These are phyloP conservation scores for Lasiosphaeria hispida DNA, from an alignment of 495 filamentous ascomycete species.

Conservation along the genomic window DNA sequence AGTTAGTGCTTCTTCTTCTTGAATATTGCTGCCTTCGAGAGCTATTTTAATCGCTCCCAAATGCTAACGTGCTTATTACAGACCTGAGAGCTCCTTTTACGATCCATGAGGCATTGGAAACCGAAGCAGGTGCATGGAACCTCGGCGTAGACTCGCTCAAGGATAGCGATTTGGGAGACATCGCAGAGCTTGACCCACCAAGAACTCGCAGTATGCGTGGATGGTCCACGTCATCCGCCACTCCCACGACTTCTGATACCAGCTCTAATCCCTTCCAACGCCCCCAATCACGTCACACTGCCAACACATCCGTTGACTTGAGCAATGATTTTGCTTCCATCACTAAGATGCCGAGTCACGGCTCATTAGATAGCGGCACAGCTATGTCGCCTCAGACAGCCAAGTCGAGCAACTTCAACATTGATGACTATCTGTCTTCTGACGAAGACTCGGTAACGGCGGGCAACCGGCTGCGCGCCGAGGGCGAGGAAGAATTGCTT, in stretches of 20 bases:
- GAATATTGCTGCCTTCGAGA: not conserved
- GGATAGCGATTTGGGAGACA: conserved; percentile 7
- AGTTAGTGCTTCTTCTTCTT: conserved; percentile 17
- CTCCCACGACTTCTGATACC: conserved; percentile 33
- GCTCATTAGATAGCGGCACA: conserved; percentile 19
- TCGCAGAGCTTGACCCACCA: conserved; percentile 24
- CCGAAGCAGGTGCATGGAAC: not conserved
- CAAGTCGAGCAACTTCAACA: conserved; percentile 28
- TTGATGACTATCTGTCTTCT: conserved; percentile 40
- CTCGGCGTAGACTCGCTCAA: not conserved
- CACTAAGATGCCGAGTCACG: conserved; percentile 18
- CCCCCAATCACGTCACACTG: conserved; percentile 41
- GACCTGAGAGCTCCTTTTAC: conserved; percentile 5
- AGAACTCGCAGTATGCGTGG: conserved; percentile 36
- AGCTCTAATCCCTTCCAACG: conserved; percentile 41
- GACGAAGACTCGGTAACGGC: conserved; percentile 36
- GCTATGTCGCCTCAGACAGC: conserved; percentile 5
- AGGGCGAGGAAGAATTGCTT: conserved; percentile 45
- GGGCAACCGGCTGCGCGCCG: conserved; percentile 26
- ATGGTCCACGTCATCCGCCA: conserved; percentile 43
- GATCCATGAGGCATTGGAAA: conserved; percentile 2
- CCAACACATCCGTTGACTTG: conserved; percentile 43
- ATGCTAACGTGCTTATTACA: not conserved
- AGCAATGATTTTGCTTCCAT: conserved; percentile 22
- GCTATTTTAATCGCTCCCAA: not conserved